Evolutionary conservation across 352 stramenopile species (phyloP).

Genomic region (Pythium rhizo-oryzae): DNA sequence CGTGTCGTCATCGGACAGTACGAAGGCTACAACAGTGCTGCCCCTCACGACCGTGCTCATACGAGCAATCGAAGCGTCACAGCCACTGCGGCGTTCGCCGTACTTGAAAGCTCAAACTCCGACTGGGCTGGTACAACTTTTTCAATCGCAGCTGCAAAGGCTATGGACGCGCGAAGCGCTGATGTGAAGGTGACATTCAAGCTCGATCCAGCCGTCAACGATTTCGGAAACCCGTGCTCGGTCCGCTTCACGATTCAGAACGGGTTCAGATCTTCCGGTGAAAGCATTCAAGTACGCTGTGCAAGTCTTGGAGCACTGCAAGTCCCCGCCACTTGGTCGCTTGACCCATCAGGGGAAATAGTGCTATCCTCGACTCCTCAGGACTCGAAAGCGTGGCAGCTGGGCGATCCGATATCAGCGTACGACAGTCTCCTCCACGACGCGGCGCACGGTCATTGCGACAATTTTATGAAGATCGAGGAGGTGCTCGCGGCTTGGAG

Average conservation of each 20-base stretch:
- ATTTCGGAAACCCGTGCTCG: conserved; percentile 15
- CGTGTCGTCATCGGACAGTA: conserved; percentile 25
- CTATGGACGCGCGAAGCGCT: conserved; percentile 11
- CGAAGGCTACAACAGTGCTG: conserved; percentile 13
- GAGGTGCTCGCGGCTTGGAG: conserved; percentile 66
- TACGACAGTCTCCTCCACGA: conserved; percentile 26
- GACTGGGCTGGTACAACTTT: conserved; percentile 44
- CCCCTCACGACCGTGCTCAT: background rate
- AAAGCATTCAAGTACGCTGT: conserved; percentile 19
- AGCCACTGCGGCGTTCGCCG: conserved; percentile 18
- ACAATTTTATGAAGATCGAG: conserved; percentile 42
- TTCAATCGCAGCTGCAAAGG: conserved; percentile 42
- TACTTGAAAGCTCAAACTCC: conserved; percentile 3
- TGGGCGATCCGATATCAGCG: conserved; percentile 16
- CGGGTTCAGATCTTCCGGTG: background rate
- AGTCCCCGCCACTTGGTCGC: conserved; percentile 12
- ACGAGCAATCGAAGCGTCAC: conserved; percentile 6
- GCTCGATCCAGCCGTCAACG: background rate
- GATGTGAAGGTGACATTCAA: conserved; percentile 20
- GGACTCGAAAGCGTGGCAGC: conserved; percentile 1
- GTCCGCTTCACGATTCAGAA: conserved; percentile 24
- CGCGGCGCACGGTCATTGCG: conserved; percentile 1
- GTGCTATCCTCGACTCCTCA: background rate
- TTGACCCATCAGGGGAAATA: background rate
- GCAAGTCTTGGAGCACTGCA: background rate